Evolutionary conservation across 441 rosid genomes (phyloP), one percentile per base, ranked within the genome.

Genomic region (Breynia disticha): DNA sequence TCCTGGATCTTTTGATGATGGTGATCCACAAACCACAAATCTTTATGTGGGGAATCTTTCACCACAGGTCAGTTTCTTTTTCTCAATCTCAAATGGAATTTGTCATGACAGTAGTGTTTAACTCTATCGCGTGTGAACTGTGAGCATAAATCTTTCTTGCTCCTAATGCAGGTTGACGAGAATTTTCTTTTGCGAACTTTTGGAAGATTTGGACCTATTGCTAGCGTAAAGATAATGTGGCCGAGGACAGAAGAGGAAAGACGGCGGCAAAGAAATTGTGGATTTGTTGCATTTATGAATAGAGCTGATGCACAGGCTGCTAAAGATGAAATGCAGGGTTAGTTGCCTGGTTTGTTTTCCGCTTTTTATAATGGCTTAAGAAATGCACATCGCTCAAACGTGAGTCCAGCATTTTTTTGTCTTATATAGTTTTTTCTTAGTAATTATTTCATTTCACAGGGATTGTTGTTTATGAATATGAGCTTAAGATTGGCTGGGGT

Each of bases 151-250:
- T 5, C n/a, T 12, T 12, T 41, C 18, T 41, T 15, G 41, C 32
- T 7, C 32, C 10, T 42, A 2, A 7, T 17, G 15, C 74, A 93
- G 99, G 99, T 93, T 61, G 99, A 94, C 74, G 97, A 94, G 75
- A 94, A 90, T 73, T 94, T 94, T 71, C 97, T 90, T 74, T 72
- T 94, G 46, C 81, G 99, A 50, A 94, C 99, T 53, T 94, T 94
- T 63, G 99, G 99, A 78, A 87, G 99, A 83, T 94, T 94, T 82
- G 99, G 99, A 55, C 97, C 99, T 55, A 90, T 94, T 73, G 99
- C 99, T 62, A 94, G 99, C 72, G 97, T 94, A 66, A 90, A 94
- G 77, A 90, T 94, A 75, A 94, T 94, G 97, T 94, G 99, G 99
- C 99, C 99, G 47, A 78, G 97, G 73, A 90, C 99, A 51, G 99